Evolutionary conservation across 2,329 filamentous ascomycete species (phyloP), one percentile per base, ranked within the genome.

Genomic region (Plectosphaerella sp.): DNA sequence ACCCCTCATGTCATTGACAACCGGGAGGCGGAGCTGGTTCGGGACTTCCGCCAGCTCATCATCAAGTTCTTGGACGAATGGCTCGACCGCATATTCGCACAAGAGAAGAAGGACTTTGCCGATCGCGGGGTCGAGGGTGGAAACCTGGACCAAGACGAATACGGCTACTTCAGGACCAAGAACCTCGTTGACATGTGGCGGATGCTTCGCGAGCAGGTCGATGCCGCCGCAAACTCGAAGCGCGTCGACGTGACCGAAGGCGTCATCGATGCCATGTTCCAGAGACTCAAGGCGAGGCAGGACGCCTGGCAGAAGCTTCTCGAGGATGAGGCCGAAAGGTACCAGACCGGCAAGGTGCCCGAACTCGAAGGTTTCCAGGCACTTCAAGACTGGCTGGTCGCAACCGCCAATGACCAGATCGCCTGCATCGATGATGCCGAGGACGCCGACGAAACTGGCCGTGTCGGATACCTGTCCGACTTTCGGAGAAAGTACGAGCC

Each of bases 351-450:
- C 54, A 75, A 69, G 56, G 71, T 74, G 12, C 66, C 76, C 5
- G 83, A 85, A 47, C 69, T 84, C 9, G 83, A 87, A 50, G 80
- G 84, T 15, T 86, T 88, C 63, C 91, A 96, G 67, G 83, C 88
- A 3, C 75, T 96, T 25, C 89, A 96, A 67, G 94, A 99, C 72
- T 99, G 93, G 91, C 86, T 99, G 52, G 86, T 99, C 50, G 92
- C 94, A 45, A 91, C 95, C 52, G 94, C 95, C 60, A 99, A 99
- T 72, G 94, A 99, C 72, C 94, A 99, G 69, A 97, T 99, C 66
- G 92, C 92, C 52, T 97, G 91, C 70, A 96, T 99, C 63, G 94
- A 97, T 68, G 95, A 97, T 64, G 88, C 88, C 59, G 87, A 90
- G 55, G 87, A 89, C 50, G 83, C 85, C 50, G 83, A 82, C 54